These are phyloP conservation scores for Cinnamomum chago DNA, from an alignment of 164 flowering plant species.

Conservation along the genomic window DNA sequence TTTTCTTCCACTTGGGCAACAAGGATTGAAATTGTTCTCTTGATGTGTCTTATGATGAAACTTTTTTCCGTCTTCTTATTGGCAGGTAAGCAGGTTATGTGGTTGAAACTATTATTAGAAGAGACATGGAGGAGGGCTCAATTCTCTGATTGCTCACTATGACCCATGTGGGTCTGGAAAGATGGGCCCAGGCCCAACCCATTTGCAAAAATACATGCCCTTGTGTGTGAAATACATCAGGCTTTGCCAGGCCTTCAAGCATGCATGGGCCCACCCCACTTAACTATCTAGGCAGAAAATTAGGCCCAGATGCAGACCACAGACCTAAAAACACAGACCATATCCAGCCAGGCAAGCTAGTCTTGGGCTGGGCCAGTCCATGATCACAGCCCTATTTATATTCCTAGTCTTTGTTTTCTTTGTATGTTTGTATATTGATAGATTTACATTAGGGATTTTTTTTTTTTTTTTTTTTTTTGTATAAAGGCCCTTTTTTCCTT, in stretches of 20 bases:
- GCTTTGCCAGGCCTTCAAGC: no score
- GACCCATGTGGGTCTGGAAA: not conserved
- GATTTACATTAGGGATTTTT: not conserved
- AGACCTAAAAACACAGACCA: not conserved
- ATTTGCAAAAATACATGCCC: no score
- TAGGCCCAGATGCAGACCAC: no score
- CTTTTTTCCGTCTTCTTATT: not conserved
- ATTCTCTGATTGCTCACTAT: not conserved
- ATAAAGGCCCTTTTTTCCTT: not conserved
- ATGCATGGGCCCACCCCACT: no score
- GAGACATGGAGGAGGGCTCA: not conserved
- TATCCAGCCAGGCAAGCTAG: not conserved
- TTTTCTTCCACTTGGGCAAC: no score
- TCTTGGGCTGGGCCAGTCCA: not conserved
- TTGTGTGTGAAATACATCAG: no score
- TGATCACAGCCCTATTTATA: not conserved
- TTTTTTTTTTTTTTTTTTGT: no score
- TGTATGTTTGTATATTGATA: not conserved
- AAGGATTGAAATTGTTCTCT: no score
- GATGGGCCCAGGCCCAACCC: no score
- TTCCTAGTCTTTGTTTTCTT: not conserved
- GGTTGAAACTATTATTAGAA: not conserved
- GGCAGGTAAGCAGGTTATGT: not conserved
- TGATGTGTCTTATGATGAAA: no score
- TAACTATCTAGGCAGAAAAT: no score